Evolutionary conservation across 2,329 filamentous ascomycete species (phyloP), one percentile per base, ranked within the genome.

Genomic region (Alternaria brassicicola): DNA sequence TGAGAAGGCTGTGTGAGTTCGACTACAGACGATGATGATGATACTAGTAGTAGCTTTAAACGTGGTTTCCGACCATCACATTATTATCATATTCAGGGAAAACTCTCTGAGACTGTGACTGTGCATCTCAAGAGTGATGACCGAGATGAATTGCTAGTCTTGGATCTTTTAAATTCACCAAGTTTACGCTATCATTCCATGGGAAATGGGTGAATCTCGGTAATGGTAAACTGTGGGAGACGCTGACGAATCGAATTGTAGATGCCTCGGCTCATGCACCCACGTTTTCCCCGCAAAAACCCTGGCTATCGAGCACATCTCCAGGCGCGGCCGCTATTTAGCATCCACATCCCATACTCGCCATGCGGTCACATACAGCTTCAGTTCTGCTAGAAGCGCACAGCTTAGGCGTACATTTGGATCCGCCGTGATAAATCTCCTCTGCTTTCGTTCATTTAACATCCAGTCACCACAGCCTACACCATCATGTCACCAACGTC

Each of bases 401-500:
- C 35, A 49, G 23, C 12, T 35, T 46, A 21, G 10, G 33, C 26
- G 26, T n/a, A 2, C n/a, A 8, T 12, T 39, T 23, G 12, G 12
- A 52, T 42, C 31, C 53, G 19, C 52, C 56, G 56, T 56, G 33
- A 59, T 43, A 41, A 10, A 13, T n/a, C 8, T 13, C 9, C 21
- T 23, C 13, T 35, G 13, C 10, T 13, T 25, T 33, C 33, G 12
- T 6, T n/a, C 7, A 26, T 39, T n/a, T 17, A 33, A 23, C 42
- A 28, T 15, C 25, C 36, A 13, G 35, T 21, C 17, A 25, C 25
- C 28, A 39, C 33, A 33, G 25, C 51, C 31, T 45, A 47, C 21
- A 19, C 23, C 67, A 71, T 46, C 61, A 78, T 76, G 72, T 64
- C 74, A 45, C 63, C 69, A 7, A 70, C 72, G 7, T 65, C 71